Base-by-base conservation (phyloP, 2,329 filamentous ascomycete species). In the Fusarium guadeloupense region DNA sequence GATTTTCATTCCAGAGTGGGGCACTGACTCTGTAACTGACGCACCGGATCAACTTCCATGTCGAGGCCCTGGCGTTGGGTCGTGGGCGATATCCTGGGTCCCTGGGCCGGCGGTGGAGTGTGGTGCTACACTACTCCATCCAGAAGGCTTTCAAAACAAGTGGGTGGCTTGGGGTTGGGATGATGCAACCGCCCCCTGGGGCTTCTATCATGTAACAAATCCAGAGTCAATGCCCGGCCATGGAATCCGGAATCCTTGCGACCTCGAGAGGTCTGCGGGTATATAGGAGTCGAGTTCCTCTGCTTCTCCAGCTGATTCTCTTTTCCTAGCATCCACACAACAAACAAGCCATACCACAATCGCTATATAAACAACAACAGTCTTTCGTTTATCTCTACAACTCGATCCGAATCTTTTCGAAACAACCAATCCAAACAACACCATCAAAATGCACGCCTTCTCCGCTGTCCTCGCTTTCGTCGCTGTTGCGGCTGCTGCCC, bases 391-490 rank as follows among this genome's bases (percentile, higher is more conserved):
- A 8, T 5, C 20, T 47, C 34, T 20, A 52, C 16, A 47, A 64
- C 35, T 12, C 60, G 33, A 41, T 55, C 59, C 41, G 44, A 44
- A 43, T 38, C 43, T 56, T 41, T 51, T 56, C 46, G 26, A 52
- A 56, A 28, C 47, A 60, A 45, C 33, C 28, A 62, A 52, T 42
- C 37, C 38, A 46, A 55, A 34, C 23, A 43, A 37, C 33, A 54
- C 41, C 55, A 33, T 56, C 67, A 70, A 54, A 40, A 70, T 70
- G 68, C 68, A 58, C 55, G 55, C 55, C 55, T 69, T 66, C 45
- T 49, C 65, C 56, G 62, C 62, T 57, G 59, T 70, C 54, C 54
- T 71, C 62, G 64, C 65, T 55, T 62, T 71, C 53, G 68, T 62
- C 49, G 64, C 65, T 56, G 56, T 62, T 46, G 67, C 66, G 45